Base-by-base conservation (phyloP, 2,329 filamentous ascomycete genomes). In the Penicillium sp. region DNA sequence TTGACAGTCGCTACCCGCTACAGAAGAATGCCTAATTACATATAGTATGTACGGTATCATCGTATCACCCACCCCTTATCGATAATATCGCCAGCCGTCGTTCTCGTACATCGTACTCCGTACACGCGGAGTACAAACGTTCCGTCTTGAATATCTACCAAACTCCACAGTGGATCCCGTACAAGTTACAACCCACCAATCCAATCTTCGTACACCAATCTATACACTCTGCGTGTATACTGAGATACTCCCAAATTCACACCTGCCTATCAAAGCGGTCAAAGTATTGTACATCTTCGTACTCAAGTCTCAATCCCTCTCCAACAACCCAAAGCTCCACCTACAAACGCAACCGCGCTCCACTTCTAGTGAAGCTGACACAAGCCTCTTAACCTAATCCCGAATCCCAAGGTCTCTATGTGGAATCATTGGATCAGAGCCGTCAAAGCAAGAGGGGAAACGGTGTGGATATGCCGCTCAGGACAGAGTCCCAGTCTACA, bases 141-240 rank as follows among this genome's bases (percentile, higher is more conserved):
- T n/a, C 22, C 24, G 10, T 31, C 9, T 10, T 10, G 31, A 10
- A 31, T 6, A 31, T 31, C 31, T 31, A 5, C 7, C 35, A 46
- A 47, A 53, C 39, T 53, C 55, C 55, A 57, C 55, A 39, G 55
- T 57, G 55, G 55, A 24, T 13, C 35, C 35, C 18, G 10, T 10
- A 3, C n/a, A n/a, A n/a, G n/a, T n/a, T n/a, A n/a, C 39, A 31
- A 27, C 24, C 7, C 43, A 46, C 43, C 43, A 46, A 46, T 31
- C 14, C 13, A 44, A 22, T 11, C n/a, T 40, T 10, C 18, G 22
- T 5, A 19, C 39, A 22, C 37, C 37, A 40, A 40, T 40, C 7
- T 31, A 10, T 9, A 40, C 24, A 27, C 24, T 27, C 24, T 40
- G 16, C 16, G 11, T 40, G 37, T 18, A 27, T n/a, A 22, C 22